Percentiles rank a stretch among this genome's conserved stretches.
These are phyloP conservation scores for Biscogniauxia mediterranea DNA, from an alignment of 2,329 filamentous ascomycete species.

Conservation along the genomic window DNA sequence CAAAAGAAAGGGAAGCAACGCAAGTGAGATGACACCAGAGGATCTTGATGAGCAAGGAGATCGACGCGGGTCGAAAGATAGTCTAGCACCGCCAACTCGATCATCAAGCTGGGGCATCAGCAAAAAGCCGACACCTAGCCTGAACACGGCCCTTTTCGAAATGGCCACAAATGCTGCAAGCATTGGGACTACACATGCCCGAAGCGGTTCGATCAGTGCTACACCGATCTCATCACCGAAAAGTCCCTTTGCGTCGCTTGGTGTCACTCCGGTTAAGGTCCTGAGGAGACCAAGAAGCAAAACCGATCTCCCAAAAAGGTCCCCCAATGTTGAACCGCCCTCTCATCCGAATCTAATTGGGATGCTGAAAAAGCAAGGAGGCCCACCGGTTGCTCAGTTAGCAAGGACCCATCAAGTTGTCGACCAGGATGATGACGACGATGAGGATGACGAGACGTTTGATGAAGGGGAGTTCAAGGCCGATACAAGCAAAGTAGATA, in stretches of 20 bases:
- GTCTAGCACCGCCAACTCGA: slow-evolving; percentile 50
- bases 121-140: slow-evolving; percentile 52
- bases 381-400: slow-evolving; percentile 51
- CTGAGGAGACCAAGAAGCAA: slow-evolving; percentile 57
- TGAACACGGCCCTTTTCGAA: slow-evolving; percentile 57
- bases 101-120: slow-evolving; percentile 48
- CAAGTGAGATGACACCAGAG: slow-evolving; percentile 35
- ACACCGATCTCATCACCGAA: slow-evolving; percentile 54
- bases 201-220: slow-evolving; percentile 60
- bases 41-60: slow-evolving; percentile 25
- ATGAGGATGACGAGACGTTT: slow-evolving; percentile 54
- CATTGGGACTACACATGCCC: slow-evolving; percentile 55
- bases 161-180: slow-evolving; percentile 55
- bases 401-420: slow-evolving; percentile 41
- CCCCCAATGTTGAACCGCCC: slow-evolving; percentile 33
- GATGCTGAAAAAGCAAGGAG: slow-evolving; percentile 53
- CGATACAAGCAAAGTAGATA: slow-evolving; percentile 62
- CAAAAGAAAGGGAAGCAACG: slow-evolving; percentile 47
- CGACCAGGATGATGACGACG: slow-evolving; percentile 56
- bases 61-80: slow-evolving; percentile 44
- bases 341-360: slow-evolving; percentile 46
- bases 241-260: slow-evolving; percentile 44
- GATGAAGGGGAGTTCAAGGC: slow-evolving; percentile 62
- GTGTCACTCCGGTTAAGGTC: slow-evolving; percentile 40
- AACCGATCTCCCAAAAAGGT: slow-evolving; percentile 50